phyloP scores from a whole-genome alignment of 768 basidiomycete genomes.

The Podaxis mareebaensis region DNA sequence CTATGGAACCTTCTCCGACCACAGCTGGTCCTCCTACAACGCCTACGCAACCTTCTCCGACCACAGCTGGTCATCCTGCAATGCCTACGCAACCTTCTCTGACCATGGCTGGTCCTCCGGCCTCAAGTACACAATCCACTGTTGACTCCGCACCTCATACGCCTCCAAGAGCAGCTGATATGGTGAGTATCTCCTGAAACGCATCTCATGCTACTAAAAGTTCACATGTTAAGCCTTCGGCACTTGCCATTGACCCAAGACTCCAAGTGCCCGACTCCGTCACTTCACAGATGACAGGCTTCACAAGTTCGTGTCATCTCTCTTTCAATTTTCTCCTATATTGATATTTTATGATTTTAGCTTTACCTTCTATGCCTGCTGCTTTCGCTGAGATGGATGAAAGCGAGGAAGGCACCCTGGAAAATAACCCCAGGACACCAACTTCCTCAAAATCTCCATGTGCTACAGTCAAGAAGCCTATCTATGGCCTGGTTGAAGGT shows the following conservation, averaged over 20 bases:
- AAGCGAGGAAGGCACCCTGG: neutral
- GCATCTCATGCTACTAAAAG: neutral
- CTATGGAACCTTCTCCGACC: neutral
- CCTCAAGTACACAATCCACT: neutral
- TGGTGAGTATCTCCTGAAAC: neutral
- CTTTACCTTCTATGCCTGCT: neutral
- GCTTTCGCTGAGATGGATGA: no score
- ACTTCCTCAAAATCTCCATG: neutral
- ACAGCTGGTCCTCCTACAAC: neutral
- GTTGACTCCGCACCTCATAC: neutral
- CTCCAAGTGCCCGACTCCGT: neutral
- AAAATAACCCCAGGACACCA: neutral
- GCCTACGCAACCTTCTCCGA: no score
- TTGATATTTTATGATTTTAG: neutral
- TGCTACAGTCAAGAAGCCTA: neutral
- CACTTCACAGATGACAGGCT: neutral
- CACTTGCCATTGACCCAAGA: neutral
- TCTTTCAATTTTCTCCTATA: neutral
- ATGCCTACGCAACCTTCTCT: no score
- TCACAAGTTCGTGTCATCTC: neutral
- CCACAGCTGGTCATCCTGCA: no score
- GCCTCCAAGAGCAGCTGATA: neutral
- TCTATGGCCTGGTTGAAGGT: neutral
- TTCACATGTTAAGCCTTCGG: neutral
- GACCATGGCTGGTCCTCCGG: neutral